Base-by-base conservation (phyloP, 495 filamentous ascomycete species). In the Penicillium macrosclerotiorum region DNA sequence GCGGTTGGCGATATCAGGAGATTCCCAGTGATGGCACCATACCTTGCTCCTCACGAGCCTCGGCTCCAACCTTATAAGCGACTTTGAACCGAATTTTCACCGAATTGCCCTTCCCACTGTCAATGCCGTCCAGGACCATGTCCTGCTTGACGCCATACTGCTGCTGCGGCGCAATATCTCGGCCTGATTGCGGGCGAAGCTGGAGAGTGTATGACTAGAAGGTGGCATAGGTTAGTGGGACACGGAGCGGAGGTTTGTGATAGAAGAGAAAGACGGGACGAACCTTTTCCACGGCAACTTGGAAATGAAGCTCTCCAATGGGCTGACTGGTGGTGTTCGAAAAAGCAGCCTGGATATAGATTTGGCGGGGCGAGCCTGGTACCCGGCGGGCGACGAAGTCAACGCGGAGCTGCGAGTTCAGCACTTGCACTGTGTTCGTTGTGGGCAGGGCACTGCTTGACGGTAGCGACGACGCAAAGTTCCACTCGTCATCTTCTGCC, bases 221-320 rank as follows among this genome's bases (percentile, higher is more conserved):
- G 14, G 43, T 42, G 55, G 35, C 33, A n/a, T 42, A 13, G 5
- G 20, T 3, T 13, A 22, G 42, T 19, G 5, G 3, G 1, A 11
- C 20, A 27, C 27, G n/a, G 20, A 6, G 0, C 14, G 12, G 7
- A 18, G 11, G 14, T 12, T 4, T 25, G 32, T 45, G 4, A 37
- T 20, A 36, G 20, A 37, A 12, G 41, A 8, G 36, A 19, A 1
- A 30, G 18, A 29, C 30, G 14, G 3, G n/a, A 9, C 70, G 54
- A 71, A 95, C 93, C 80, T 90, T 96, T 26, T 91, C 91, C 6
- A 96, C 92, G 3, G 93, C 93, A 42, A 92, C 76, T 63, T 94
- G 88, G 60, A 96, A 95, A 35, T 90, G 89, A 29, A 97, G 70
- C 35, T 94, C 89, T 1, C 78, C 74, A 29, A 98, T 77, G 0